phyloP scores from a whole-genome alignment of 257 asterid species.

The Forsythia viridissima region DNA sequence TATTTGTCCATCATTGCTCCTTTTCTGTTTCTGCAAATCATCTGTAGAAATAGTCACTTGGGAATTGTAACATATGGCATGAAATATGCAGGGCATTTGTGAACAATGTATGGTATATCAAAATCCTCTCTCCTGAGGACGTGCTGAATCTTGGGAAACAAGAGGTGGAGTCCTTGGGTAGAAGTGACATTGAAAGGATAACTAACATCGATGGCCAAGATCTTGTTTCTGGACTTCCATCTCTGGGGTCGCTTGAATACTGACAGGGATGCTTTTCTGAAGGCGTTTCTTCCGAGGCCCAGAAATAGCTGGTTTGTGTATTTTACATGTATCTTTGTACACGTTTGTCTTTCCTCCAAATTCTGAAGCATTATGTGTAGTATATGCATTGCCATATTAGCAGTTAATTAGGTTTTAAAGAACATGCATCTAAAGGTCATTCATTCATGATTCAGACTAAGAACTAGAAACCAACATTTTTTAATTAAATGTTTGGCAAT shows the following conservation, averaged over 20 bases:
- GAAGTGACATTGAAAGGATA: conserved; percentile 2
- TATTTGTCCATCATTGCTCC: not conserved
- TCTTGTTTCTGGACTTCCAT: conserved; percentile 53
- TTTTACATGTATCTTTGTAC: not conserved
- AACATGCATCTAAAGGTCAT: not conserved
- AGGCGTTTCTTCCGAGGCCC: not conserved
- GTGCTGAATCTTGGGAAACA: conserved; percentile 76
- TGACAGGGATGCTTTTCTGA: conserved; percentile 4
- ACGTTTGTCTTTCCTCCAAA: not conserved
- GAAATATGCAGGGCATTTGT: conserved; percentile 68
- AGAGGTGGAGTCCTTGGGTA: conserved; percentile 58
- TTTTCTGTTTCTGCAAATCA: not conserved
- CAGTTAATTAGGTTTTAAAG: not conserved
- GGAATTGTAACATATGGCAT: conserved; percentile 9
- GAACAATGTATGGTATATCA: conserved; percentile 91
- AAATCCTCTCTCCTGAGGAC: conserved; percentile 92
- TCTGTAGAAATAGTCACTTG: not conserved
- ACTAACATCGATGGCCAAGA: conserved; percentile 32
- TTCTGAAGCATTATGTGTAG: not conserved
- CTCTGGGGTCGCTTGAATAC: conserved; percentile 68
- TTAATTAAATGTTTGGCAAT: not conserved
- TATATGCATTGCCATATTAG: not conserved
- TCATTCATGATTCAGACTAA: not conserved
- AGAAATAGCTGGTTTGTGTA: not conserved
- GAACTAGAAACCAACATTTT: not conserved